These are phyloP conservation scores for Neurospora terricola DNA, from an alignment of 495 filamentous ascomycete species.

Conservation along the genomic window DNA sequence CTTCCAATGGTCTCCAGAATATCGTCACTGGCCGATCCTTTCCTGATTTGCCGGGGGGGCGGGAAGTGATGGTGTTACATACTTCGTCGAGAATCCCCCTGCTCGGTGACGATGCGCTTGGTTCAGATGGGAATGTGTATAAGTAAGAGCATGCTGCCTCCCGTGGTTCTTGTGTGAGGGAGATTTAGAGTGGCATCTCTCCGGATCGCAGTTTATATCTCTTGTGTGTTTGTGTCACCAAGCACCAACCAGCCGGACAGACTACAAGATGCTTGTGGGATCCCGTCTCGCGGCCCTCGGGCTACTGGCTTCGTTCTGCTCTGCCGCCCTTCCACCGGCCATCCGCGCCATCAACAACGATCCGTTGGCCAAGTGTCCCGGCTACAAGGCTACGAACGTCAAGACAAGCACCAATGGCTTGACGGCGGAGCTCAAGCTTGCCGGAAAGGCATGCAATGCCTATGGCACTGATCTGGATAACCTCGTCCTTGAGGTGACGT, in stretches of 20 bases:
- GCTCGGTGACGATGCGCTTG: neutral
- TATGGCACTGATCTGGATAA: constrained; percentile 60
- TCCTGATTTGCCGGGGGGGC: neutral
- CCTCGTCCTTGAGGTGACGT: constrained; percentile 60
- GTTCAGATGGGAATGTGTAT: neutral
- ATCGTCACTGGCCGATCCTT: neutral
- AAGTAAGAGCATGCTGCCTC: neutral
- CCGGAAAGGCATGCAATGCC: constrained; percentile 57
- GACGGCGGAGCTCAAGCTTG: constrained; percentile 57
- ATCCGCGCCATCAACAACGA: constrained; percentile 8
- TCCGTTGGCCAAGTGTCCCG: constrained; percentile 45
- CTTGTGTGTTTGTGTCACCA: neutral
- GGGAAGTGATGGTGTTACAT: neutral
- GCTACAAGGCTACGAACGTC: constrained; percentile 62
- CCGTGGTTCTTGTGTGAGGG: neutral
- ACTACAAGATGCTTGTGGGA: constrained; percentile 7
- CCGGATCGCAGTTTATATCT: neutral
- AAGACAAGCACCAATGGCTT: constrained; percentile 39
- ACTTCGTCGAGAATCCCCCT: neutral
- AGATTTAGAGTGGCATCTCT: neutral
- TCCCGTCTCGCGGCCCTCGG: constrained; percentile 9
- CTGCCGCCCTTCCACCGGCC: constrained; percentile 3
- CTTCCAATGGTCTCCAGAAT: neutral
- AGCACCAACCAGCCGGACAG: neutral
- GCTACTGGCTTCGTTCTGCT: constrained; percentile 9